Conservation (phyloP, 2,329 filamentous ascomycete genomes). For the Ceratocystis variospora region DNA sequence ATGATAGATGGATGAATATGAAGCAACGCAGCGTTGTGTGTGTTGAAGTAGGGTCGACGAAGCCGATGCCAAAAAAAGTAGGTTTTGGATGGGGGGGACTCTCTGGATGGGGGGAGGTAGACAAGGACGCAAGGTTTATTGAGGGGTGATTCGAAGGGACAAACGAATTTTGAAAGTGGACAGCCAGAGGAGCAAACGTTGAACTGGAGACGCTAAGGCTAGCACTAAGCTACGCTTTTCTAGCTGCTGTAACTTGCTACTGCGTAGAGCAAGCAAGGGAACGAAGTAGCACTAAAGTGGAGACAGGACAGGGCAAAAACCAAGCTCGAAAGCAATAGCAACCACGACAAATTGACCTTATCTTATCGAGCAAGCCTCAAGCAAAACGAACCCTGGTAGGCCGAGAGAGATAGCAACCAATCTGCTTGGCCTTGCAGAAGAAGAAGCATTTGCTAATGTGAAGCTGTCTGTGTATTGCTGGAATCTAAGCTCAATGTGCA, state of each 20-base stretch:
- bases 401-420: not conserved
- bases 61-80: conserved; percentile 1
- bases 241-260: not conserved
- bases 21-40: not conserved
- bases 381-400: not conserved
- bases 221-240: not conserved
- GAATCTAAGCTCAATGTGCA: not conserved
- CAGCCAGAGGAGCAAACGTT: not conserved
- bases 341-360: not conserved
- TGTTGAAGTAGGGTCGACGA: not conserved
- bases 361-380: not conserved
- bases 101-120: not conserved
- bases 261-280: not conserved
- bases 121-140: conserved; percentile 7
- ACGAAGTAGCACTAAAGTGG: not conserved
- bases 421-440: not conserved
- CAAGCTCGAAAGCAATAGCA: not conserved
- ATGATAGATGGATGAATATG: conserved; percentile 4
- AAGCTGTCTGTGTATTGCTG: not conserved
- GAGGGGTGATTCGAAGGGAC: conserved; percentile 9
- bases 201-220: not conserved
- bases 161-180: conserved; percentile 4
- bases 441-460: not conserved
- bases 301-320: not conserved
- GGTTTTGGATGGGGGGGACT: not conserved